Percentiles rank a stretch among this genome's conserved stretches.
Evolutionary conservation across 2,329 filamentous ascomycete genomes (phyloP).

Genomic region (Laburnicola sp.): DNA sequence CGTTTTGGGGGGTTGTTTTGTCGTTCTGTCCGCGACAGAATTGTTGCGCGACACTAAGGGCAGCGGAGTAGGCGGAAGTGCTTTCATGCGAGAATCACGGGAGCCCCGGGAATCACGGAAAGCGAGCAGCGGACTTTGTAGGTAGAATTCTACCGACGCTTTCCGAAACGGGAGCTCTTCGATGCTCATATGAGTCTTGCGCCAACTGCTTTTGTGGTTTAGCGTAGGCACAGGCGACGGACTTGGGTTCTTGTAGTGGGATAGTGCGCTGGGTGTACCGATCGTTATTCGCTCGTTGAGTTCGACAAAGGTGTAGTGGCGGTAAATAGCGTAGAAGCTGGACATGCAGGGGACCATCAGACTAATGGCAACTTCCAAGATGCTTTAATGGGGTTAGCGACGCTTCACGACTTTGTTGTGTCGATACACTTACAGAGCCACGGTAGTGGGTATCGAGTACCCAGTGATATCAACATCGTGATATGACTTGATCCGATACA

Average conservation of each 20-base stretch:
- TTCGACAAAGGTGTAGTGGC: conserved; percentile 19
- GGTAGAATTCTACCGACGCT: conserved; percentile 14
- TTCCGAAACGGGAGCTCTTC: conserved; percentile 25
- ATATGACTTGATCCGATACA: conserved; percentile 23
- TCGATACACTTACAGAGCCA: conserved; percentile 13
- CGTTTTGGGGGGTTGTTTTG: background rate
- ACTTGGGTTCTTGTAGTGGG: conserved; percentile 2
- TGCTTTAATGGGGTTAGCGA: conserved; percentile 12
- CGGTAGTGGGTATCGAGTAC: conserved; percentile 17
- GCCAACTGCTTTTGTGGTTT: conserved; percentile 18
- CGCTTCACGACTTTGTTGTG: background rate
- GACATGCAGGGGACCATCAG: conserved; percentile 26
- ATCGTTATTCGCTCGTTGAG: conserved; percentile 23
- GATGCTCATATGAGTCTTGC: conserved; percentile 24
- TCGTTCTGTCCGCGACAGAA: background rate
- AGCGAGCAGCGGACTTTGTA: conserved; percentile 1
- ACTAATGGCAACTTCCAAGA: conserved; percentile 21
- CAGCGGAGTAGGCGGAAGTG: conserved; percentile 24
- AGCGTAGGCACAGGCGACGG: conserved; percentile 3
- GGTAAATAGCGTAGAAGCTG: conserved; percentile 18
- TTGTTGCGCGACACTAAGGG: conserved; percentile 10
- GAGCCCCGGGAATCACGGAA: conserved; percentile 9
- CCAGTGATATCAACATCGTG: conserved; percentile 22
- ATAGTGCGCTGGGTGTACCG: conserved; percentile 17
- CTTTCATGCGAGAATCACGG: conserved; percentile 24